phyloP scores from a whole-genome alignment of 2,329 filamentous ascomycete species.

The Hymenoscyphus fructigenus region DNA sequence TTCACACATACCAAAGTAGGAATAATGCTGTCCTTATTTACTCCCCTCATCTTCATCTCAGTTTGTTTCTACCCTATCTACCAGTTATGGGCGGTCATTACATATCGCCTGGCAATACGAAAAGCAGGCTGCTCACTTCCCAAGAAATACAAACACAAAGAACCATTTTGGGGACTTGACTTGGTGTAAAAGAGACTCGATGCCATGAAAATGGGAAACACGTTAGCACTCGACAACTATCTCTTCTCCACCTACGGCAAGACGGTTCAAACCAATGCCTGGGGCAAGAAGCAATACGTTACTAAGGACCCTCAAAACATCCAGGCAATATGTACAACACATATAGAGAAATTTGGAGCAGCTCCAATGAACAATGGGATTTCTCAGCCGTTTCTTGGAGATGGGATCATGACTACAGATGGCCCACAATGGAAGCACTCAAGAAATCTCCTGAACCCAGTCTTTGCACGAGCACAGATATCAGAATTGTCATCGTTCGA shows the following conservation, averaged over 20 bases:
- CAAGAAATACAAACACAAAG: conserved; percentile 4
- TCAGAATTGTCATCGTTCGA: conserved; percentile 57
- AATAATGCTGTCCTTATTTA: not conserved
- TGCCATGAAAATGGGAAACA: not conserved
- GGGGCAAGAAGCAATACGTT: conserved; percentile 15
- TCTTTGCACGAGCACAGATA: conserved; percentile 49
- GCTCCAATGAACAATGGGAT: conserved; percentile 43
- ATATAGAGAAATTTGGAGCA: conserved; percentile 54
- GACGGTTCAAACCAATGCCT: conserved; percentile 13
- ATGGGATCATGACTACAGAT: conserved; percentile 52
- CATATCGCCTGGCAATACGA: not conserved
- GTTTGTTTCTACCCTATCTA: not conserved
- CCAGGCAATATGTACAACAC: conserved; percentile 53
- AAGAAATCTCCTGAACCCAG: conserved; percentile 47
- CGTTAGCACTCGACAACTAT: conserved; percentile 8
- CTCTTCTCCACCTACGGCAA: conserved; percentile 17
- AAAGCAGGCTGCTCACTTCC: conserved; percentile 8
- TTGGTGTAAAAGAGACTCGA: conserved; percentile 5
- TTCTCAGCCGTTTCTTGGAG: conserved; percentile 49
- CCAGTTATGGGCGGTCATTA: not conserved
- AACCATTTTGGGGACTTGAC: conserved; percentile 7
- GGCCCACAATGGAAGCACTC: conserved; percentile 2
- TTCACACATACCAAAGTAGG: not conserved
- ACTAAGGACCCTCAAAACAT: conserved; percentile 55
- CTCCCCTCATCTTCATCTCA: not conserved